Conservation (phyloP, 257 asterid genomes). For the Verbascum thapsus region DNA sequence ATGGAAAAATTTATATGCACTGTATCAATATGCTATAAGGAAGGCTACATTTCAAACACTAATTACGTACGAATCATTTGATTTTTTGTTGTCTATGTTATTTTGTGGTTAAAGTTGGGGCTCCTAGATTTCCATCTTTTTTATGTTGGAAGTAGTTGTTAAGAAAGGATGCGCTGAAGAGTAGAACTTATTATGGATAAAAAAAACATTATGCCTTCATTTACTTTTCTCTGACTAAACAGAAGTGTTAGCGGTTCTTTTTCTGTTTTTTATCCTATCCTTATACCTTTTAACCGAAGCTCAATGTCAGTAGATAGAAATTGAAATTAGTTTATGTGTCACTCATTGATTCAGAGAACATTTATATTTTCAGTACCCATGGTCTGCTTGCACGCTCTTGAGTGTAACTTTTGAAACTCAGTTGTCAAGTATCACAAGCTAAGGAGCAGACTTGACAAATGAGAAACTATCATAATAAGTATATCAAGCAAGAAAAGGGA, state of each 20-base stretch:
- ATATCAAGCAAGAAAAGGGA: conserved; percentile 12
- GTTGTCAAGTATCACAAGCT: conserved; percentile 24
- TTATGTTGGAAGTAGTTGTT: conserved; percentile 13
- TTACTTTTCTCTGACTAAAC: not conserved
- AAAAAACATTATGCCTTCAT: not conserved
- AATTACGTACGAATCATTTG: conserved; percentile 7
- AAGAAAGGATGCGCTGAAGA: conserved; percentile 1
- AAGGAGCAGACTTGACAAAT: not conserved
- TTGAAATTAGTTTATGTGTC: conserved; percentile 5
- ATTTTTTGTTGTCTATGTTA: not conserved
- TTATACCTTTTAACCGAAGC: conserved; percentile 10
- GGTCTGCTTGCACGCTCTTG: conserved; percentile 5
- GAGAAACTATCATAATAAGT: conserved; percentile 3
- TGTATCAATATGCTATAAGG: conserved; percentile 13
- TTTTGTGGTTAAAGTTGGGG: conserved; percentile 1
- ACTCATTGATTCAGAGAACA: conserved; percentile 3
- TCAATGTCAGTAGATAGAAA: conserved; percentile 1
- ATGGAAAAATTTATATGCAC: conserved; percentile 10
- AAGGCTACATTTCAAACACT: not conserved
- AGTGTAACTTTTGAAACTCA: not conserved
- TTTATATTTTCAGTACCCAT: conserved; percentile 1
- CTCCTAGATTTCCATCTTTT: conserved; percentile 1
- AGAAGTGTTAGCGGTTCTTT: not conserved
- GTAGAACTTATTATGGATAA: not conserved
- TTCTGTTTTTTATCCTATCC: not conserved